Conservation (phyloP, 73 alveolate genomes). For the Symbiodinium pilosum region DNA sequence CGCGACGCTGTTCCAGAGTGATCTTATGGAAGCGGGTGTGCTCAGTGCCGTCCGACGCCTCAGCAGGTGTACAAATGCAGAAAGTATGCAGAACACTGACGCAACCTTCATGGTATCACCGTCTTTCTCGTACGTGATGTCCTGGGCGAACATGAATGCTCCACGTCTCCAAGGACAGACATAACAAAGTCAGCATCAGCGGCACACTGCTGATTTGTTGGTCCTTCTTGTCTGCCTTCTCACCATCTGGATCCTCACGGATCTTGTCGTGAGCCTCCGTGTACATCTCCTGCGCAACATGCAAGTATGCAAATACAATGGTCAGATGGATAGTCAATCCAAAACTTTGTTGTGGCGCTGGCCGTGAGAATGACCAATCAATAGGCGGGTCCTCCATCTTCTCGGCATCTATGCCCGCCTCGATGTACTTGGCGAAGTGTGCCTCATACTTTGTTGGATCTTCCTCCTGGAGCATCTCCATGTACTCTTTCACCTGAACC, state of each 20-base stretch:
- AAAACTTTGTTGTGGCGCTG: too few species aligned
- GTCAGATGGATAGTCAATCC: too few species aligned
- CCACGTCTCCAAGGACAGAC: not conserved
- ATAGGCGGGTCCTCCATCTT: conserved; percentile 56
- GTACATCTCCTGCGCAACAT: conserved; percentile 78
- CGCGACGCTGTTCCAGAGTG: conserved; percentile 54
- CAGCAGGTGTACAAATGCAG: too few species aligned
- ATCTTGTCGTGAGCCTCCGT: conserved; percentile 91
- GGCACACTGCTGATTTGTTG: not conserved
- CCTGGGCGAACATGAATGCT: conserved; percentile 39
- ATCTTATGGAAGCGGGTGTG: conserved; percentile 59
- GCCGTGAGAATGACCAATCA: not conserved
- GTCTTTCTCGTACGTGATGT: conserved; percentile 47
- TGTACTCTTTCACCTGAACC: conserved; percentile 87
- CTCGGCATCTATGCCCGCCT: conserved; percentile 92
- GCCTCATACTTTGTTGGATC: conserved; percentile 86
- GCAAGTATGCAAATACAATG: too few species aligned
- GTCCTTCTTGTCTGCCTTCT: conserved; percentile 90
- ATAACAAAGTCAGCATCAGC: not conserved
- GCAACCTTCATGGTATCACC: conserved; percentile 89
- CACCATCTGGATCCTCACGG: conserved; percentile 87
- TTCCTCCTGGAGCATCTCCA: conserved; percentile 95
- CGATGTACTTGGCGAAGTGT: conserved; percentile 87
- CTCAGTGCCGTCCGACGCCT: conserved; percentile 89
- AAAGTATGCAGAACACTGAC: not conserved